Evolutionary conservation across 2,329 filamentous ascomycete genomes (phyloP).

Genomic region (Monosporascus sp.): DNA sequence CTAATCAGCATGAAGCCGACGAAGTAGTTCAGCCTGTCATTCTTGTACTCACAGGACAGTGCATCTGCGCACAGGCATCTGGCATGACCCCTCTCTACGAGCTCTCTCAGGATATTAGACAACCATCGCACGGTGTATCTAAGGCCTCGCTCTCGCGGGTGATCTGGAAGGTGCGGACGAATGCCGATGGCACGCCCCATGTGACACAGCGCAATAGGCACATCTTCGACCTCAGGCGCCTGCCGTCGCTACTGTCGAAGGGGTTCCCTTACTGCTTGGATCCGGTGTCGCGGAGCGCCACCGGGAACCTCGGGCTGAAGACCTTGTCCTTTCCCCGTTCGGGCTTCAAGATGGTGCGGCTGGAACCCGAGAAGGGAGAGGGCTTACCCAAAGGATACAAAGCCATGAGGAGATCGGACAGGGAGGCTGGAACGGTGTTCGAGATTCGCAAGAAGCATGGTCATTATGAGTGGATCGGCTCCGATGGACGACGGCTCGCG

Average conservation of each 20-base stretch:
- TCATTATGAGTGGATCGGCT: constrained; percentile 15
- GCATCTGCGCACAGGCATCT: constrained; percentile 16
- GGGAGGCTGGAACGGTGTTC: constrained; percentile 14
- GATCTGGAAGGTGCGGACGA: constrained; percentile 11
- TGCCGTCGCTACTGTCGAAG: constrained; percentile 15
- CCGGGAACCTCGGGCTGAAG: constrained; percentile 14
- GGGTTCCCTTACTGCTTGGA: constrained; percentile 17
- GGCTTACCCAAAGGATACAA: constrained; percentile 17
- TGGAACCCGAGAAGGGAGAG: constrained; percentile 7
- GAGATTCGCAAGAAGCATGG: constrained; percentile 10
- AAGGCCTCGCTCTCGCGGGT: constrained; percentile 18
- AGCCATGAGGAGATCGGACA: constrained; percentile 10
- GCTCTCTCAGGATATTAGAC: constrained; percentile 18
- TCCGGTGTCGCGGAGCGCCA: constrained; percentile 7
- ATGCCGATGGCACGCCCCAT: constrained; percentile 9
- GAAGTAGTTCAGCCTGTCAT: constrained; percentile 19
- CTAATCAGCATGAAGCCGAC: constrained; percentile 7
- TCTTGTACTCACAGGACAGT: constrained; percentile 18
- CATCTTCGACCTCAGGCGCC: constrained; percentile 19
- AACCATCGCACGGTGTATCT: constrained; percentile 11
- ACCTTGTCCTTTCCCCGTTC: constrained; percentile 10
- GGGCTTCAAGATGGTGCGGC: constrained; percentile 12
- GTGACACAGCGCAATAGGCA: constrained; percentile 10
- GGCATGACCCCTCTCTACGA: constrained; percentile 16
- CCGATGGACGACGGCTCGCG: constrained; percentile 13